phyloP scores from a whole-genome alignment of 495 filamentous ascomycete species.

The Penicillium pulvis region DNA sequence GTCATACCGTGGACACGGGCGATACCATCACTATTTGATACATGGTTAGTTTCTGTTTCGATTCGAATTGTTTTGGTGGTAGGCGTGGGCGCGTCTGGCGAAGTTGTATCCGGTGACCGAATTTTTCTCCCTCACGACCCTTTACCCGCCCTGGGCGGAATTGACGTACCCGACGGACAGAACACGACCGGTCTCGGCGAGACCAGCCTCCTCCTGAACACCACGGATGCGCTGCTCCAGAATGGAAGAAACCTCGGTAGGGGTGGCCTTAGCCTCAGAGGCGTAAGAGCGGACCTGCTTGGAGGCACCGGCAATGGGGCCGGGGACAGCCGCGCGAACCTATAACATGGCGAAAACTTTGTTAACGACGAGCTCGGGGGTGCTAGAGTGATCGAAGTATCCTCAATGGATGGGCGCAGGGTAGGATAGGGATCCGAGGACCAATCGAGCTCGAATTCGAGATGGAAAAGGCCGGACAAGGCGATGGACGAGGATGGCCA shows the following conservation, averaged over 20 bases:
- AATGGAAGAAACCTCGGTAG: constrained; percentile 98
- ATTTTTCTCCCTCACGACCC: constrained; percentile 37
- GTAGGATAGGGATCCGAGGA: constrained; percentile 33
- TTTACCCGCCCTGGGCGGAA: constrained; percentile 18
- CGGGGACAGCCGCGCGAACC: constrained; percentile 85
- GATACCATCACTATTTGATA: constrained; percentile 88
- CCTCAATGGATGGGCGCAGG: constrained; percentile 26
- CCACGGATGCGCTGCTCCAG: constrained; percentile 98
- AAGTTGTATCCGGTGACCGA: constrained; percentile 32
- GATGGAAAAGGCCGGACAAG: constrained; percentile 37
- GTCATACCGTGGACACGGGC: constrained; percentile 99
- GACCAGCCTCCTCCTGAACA: constrained; percentile 91
- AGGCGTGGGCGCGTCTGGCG: constrained; percentile 29
- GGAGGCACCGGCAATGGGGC: constrained; percentile 67
- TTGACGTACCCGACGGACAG: constrained; percentile 94
- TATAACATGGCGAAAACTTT: constrained; percentile 53
- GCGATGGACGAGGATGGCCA: constrained; percentile 36
- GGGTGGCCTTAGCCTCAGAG: constrained; percentile 88
- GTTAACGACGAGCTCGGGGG: constrained; percentile 36
- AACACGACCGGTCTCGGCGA: constrained; percentile 98
- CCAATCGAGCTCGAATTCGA: constrained; percentile 44
- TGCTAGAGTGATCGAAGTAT: constrained; percentile 34
- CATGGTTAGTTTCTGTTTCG: constrained; percentile 26
- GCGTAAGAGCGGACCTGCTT: constrained; percentile 89
- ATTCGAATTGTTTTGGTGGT: constrained; percentile 13